Evolutionary conservation across 768 basidiomycete species (phyloP), one percentile per base, ranked within the genome.

Genomic region (Tephrocybe sp.): DNA sequence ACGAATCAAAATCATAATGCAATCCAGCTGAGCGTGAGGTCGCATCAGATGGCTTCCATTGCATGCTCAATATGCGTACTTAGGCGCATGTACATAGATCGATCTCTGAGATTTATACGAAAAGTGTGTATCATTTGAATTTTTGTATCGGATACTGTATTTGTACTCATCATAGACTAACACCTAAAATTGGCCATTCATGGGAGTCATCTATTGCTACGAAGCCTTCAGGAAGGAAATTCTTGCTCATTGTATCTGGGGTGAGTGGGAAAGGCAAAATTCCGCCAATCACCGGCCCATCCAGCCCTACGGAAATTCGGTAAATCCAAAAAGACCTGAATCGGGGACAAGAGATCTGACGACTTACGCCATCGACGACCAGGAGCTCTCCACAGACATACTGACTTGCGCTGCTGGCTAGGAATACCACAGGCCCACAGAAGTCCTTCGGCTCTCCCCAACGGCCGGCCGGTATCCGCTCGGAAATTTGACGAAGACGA

Each of bases 381-480:
- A 89, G 62, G 28, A 82, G 68, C 64, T 89, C 88, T 23, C 88
- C 88, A 57, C 80, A 84, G 3, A 89, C 78, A 62, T 90, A 91
- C 62, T 85, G 78, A 56, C 82, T 83, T 1, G 85, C 87, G 41
- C 67, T 66, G 55, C 83, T 84, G 12, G 87, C 85, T 18, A 90
- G 76, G 67, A 85, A 91, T 14, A 90, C 79, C 14, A 83, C 67
- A 0, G 83, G 80, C 10, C 87, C 87, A n/a, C 81, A 84, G 64
- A 91, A 87, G 68, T 91, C 88, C 45, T 73, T 71, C 3, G 87
- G 86, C 20, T 73, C 66, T 18, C 86, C 88, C 88, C 88, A 90
- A 50, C 88, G 66, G 11, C 79, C 81, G 14, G 82, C 82, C 2
- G 87, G 87, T 54, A 89, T 89, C 33, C 87, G 76, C 62, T 87